Evolutionary conservation across 2,329 filamentous ascomycete species (phyloP).

Genomic region (Helicocarpus griseus): DNA sequence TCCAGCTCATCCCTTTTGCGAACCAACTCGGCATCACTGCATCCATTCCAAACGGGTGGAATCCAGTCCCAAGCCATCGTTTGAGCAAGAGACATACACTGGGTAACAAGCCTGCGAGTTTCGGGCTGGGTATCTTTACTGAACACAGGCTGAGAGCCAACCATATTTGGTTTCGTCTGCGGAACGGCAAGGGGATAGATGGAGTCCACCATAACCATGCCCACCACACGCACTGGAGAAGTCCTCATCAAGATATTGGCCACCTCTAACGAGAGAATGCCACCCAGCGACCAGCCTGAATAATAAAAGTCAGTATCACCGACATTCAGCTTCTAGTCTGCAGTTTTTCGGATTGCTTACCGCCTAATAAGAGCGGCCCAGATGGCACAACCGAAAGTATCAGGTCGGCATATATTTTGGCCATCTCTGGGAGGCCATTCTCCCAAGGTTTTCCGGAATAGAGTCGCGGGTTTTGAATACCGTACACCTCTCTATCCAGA

Average conservation of each 20-base stretch:
- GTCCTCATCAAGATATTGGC: constrained; percentile 11
- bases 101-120: constrained; percentile 8
- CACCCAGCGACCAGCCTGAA: constrained; percentile 17
- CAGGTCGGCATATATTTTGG: constrained; percentile 38
- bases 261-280: constrained; percentile 14
- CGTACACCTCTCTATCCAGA: constrained; percentile 43
- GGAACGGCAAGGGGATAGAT: constrained; percentile 8
- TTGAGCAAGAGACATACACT: constrained; percentile 9
- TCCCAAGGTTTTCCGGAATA: constrained; percentile 38
- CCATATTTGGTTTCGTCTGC: not conserved
- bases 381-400: constrained; percentile 26
- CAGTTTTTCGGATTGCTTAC: constrained; percentile 4
- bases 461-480: constrained; percentile 48
- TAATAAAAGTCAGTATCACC: not conserved
- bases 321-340: not conserved
- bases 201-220: constrained; percentile 16
- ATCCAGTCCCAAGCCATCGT: constrained; percentile 11
- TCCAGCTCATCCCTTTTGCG: constrained; percentile 7
- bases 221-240: constrained; percentile 9
- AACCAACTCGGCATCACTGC: constrained; percentile 4
- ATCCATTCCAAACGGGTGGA: constrained; percentile 11
- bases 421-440: constrained; percentile 49
- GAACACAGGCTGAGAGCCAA: constrained; percentile 8
- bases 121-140: constrained; percentile 7
- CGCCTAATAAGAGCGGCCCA: constrained; percentile 13